phyloP scores from a whole-genome alignment of 2,329 filamentous ascomycete genomes.

The Aspergillus niger region DNA sequence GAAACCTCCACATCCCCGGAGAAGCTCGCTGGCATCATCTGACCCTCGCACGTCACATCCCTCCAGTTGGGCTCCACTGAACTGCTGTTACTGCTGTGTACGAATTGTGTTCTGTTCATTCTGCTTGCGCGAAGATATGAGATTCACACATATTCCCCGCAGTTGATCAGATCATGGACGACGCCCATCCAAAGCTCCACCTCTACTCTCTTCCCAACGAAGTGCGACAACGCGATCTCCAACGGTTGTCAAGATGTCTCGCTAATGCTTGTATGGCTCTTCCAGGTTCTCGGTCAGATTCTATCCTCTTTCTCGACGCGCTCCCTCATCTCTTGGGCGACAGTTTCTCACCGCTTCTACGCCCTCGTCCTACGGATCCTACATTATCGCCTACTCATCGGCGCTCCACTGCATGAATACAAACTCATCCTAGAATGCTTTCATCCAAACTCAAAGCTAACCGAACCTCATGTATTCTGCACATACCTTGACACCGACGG shows the following conservation, averaged over 20 bases:
- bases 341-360: conserved; percentile 65
- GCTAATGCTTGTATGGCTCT: background rate
- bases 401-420: conserved; percentile 61
- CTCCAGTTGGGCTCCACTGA: background rate
- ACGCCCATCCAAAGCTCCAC: conserved; percentile 13
- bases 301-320: conserved; percentile 53
- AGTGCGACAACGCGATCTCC: conserved; percentile 22
- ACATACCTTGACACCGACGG: conserved; percentile 66
- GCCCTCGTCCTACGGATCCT: conserved; percentile 64
- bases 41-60: background rate
- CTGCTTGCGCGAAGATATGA: background rate
- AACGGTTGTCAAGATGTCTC: background rate
- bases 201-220: conserved; percentile 40
- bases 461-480: conserved; percentile 70
- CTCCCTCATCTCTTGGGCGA: conserved; percentile 59
- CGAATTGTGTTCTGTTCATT: background rate
- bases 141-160: background rate
- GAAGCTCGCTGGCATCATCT: background rate
- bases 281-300: conserved; percentile 55
- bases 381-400: conserved; percentile 63
- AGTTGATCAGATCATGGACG: conserved; percentile 17
- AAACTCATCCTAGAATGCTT: conserved; percentile 77
- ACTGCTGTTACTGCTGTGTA: background rate
- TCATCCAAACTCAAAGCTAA: conserved; percentile 69
- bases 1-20: background rate